Percentiles rank a stretch among this genome's conserved stretches.
phyloP scores from a whole-genome alignment of 2,329 filamentous ascomycete species.

The Colletotrichum simmondsii region DNA sequence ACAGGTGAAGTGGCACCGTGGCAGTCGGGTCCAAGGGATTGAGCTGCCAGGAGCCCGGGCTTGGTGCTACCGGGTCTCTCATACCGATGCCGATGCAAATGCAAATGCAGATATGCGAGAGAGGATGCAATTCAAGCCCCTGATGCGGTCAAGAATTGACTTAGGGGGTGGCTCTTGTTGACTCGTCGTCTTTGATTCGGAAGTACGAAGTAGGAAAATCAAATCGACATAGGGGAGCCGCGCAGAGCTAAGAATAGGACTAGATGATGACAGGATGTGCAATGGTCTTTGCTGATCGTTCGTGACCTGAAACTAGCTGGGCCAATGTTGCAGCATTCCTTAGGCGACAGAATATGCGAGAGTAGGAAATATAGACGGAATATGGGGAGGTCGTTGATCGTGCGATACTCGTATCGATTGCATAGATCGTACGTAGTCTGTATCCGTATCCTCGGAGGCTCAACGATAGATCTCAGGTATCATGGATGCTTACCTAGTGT shows the following conservation, averaged over 20 bases:
- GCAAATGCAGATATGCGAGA: neutral
- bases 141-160: neutral
- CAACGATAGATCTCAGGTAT: neutral
- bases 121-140: neutral
- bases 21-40: neutral
- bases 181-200: neutral
- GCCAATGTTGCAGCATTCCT: slow-evolving; percentile 9
- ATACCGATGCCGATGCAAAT: neutral
- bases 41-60: neutral
- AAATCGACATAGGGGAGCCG: neutral
- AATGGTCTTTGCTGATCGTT: slow-evolving; percentile 1
- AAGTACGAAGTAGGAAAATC: neutral
- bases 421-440: neutral
- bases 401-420: slow-evolving; percentile 12
- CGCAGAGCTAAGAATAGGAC: slow-evolving; percentile 10
- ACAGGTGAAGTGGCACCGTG: neutral
- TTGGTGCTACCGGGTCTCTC: neutral
- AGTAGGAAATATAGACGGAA: neutral
- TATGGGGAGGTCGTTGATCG: neutral
- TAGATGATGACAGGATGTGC: neutral
- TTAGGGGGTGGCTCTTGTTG: neutral
- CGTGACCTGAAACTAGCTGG: slow-evolving; percentile 23
- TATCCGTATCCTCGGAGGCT: neutral
- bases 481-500: neutral
- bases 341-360: neutral